Base-by-base conservation (phyloP, 139 green algal genomes). In the Asterochloris sp. region DNA sequence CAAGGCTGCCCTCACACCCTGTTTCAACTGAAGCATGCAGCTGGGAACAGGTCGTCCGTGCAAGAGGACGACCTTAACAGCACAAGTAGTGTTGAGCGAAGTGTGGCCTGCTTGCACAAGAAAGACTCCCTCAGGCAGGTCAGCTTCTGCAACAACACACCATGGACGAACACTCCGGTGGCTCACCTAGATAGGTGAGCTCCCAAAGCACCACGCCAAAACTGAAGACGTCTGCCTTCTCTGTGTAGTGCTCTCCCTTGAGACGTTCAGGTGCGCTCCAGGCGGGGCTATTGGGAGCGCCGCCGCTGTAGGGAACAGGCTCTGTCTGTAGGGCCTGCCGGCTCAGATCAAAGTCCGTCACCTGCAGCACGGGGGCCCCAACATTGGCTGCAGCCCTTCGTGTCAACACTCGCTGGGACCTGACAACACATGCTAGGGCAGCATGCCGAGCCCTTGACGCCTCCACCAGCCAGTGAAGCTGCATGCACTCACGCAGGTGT, bases 281-380 rank as follows among this genome's bases (percentile, higher is more conserved):
- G 27, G 77, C 76, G 11, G 85, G 85, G 19, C 76, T 85, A 83
- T 87, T 90, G 66, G 85, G 63, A 54, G 38, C 38, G 76, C 78
- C 82, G 62, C 80, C 85, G 63, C 69, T 85, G 78, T 85, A 83
- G 62, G 82, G 67, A 10, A 88, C 60, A n/a, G 74, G 71, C 54
- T 74, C 60, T 24, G n/a, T 29, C 62, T 84, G 54, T 64, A 90
- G 27, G 47, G 84, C 79, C 38, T 54, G 38, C 12, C 83, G 83
- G 2, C 38, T 78, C 82, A 93, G 83, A 76, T 93, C 90, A 85
- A 94, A 94, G 86, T 93, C 91, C 66, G 47, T 71, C 74, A 78
- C 88, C 78, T 83, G 78, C 23, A 69, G 60, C 67, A 13, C 54
- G 54, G 28, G 54, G 12, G 19, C 21, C 17, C 19, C 66, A 10